phyloP scores from a whole-genome alignment of 306 rosid species.

The Hippophae rhamnoides region DNA sequence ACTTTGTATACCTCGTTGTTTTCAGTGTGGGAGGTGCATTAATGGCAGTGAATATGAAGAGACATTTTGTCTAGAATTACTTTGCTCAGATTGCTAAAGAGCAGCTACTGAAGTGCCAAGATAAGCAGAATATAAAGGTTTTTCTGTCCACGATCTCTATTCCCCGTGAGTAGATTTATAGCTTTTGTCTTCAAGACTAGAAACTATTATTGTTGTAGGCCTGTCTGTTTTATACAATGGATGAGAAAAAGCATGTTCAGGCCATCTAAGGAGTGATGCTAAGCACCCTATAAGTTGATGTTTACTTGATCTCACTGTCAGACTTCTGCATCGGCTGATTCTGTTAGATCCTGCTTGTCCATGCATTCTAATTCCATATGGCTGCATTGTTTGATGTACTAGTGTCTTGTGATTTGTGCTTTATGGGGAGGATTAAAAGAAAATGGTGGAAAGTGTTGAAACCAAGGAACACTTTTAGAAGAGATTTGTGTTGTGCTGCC shows the following conservation, averaged over 20 bases:
- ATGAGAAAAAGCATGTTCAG: conserved; percentile 7
- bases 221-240: conserved; percentile 7
- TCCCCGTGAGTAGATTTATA: conserved; percentile 23
- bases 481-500: too few species aligned
- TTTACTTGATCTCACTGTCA: too few species aligned
- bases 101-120: conserved; percentile 29
- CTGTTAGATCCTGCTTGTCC: too few species aligned
- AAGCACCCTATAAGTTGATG: too few species aligned
- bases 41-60: conserved; percentile 73
- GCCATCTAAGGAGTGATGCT: too few species aligned
- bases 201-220: background rate
- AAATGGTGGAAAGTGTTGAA: too few species aligned
- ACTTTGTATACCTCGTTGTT: conserved; percentile 69
- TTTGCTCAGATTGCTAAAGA: conserved; percentile 56
- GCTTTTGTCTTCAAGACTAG: conserved; percentile 23
- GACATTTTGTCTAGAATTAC: conserved; percentile 71
- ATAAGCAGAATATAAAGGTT: conserved; percentile 22
- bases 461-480: too few species aligned
- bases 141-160: conserved; percentile 15
- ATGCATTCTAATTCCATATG: too few species aligned
- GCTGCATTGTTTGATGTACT: too few species aligned
- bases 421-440: too few species aligned
- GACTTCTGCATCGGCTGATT: too few species aligned
- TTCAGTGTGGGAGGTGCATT: conserved; percentile 73
- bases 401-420: too few species aligned